Percentiles rank a stretch among this genome's conserved stretches.
Conservation (phyloP, 352 stramenopile genomes). For the Elongisporangium senticosum region DNA sequence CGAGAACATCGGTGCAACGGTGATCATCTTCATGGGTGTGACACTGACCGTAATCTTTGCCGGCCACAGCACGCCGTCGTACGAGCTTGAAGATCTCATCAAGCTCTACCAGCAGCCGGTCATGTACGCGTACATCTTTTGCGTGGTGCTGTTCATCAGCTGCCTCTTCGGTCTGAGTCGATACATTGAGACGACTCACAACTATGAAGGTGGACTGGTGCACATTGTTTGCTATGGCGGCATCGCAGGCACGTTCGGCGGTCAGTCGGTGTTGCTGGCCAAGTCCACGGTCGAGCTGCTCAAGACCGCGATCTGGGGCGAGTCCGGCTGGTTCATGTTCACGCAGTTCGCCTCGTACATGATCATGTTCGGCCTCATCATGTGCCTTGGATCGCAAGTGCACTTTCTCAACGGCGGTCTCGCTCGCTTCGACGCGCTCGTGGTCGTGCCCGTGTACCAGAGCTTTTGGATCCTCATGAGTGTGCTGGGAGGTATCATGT, state of each 20-base stretch:
- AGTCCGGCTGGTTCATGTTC: conserved; percentile 71
- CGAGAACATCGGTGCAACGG: conserved; percentile 75
- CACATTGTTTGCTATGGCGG: conserved; percentile 87
- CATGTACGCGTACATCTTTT: conserved; percentile 83
- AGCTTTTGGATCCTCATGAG: conserved; percentile 90
- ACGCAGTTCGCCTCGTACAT: conserved; percentile 73
- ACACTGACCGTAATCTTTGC: conserved; percentile 88
- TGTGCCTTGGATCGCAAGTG: conserved; percentile 77
- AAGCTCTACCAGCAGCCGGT: conserved; percentile 67
- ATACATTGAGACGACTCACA: conserved; percentile 73
- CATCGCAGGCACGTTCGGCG: conserved; percentile 86
- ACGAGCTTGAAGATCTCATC: conserved; percentile 84
- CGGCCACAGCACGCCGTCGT: conserved; percentile 78
- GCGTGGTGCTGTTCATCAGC: conserved; percentile 63
- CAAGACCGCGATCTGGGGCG: conserved; percentile 87
- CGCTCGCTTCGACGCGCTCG: conserved; percentile 83
- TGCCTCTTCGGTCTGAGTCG: conserved; percentile 53
- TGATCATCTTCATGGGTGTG: conserved; percentile 87
- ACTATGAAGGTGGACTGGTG: conserved; percentile 58
- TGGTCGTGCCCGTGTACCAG: conserved; percentile 89
- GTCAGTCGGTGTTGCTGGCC: conserved; percentile 84
- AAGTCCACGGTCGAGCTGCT: conserved; percentile 88
- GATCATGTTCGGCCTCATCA: conserved; percentile 58
- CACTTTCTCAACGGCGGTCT: conserved; percentile 88
- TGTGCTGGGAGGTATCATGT: conserved; percentile 89